Evolutionary conservation across 805 yeast genomes (phyloP).

Genomic region (Huiozyma naganishii): DNA sequence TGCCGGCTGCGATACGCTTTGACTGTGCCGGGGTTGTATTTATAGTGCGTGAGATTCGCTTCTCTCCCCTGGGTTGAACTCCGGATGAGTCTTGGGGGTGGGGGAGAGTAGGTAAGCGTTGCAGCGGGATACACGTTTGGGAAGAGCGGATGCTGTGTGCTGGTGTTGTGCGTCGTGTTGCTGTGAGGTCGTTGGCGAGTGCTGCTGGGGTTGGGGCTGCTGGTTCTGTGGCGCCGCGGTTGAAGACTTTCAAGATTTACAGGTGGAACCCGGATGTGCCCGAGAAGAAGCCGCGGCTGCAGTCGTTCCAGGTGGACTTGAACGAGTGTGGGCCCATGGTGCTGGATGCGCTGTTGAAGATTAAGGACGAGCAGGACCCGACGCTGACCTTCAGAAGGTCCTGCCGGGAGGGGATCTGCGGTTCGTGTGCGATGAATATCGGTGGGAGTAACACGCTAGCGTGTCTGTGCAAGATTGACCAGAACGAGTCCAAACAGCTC

Average conservation of each 20-base stretch:
- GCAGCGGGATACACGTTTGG: background rate
- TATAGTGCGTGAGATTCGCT: background rate
- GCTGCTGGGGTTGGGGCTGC: slow-evolving; percentile 4
- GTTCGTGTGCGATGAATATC: slow-evolving; percentile 99
- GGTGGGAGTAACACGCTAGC: slow-evolving; percentile 96
- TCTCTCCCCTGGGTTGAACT: background rate
- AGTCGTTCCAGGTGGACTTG: slow-evolving; percentile 74
- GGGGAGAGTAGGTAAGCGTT: background rate
- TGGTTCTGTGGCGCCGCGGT: slow-evolving; percentile 37
- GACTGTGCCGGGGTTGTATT: background rate
- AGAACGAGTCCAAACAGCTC: slow-evolving; percentile 57
- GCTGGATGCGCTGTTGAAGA: slow-evolving; percentile 84
- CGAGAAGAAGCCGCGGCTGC: slow-evolving; percentile 78
- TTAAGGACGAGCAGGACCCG: slow-evolving; percentile 93
- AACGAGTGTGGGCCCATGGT: slow-evolving; percentile 97
- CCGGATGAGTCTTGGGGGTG: background rate
- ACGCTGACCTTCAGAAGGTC: slow-evolving; percentile 95
- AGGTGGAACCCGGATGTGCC: slow-evolving; percentile 99
- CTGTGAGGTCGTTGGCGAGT: slow-evolving; percentile 1
- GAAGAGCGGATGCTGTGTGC: background rate
- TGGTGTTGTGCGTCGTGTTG: background rate
- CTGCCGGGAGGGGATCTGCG: slow-evolving; percentile 99
- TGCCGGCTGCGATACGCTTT: background rate
- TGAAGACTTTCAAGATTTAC: slow-evolving; percentile 84
- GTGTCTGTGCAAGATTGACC: slow-evolving; percentile 88